phyloP scores from a whole-genome alignment of 2,329 filamentous ascomycete species.

The Aspergillus pseudonomiae region DNA sequence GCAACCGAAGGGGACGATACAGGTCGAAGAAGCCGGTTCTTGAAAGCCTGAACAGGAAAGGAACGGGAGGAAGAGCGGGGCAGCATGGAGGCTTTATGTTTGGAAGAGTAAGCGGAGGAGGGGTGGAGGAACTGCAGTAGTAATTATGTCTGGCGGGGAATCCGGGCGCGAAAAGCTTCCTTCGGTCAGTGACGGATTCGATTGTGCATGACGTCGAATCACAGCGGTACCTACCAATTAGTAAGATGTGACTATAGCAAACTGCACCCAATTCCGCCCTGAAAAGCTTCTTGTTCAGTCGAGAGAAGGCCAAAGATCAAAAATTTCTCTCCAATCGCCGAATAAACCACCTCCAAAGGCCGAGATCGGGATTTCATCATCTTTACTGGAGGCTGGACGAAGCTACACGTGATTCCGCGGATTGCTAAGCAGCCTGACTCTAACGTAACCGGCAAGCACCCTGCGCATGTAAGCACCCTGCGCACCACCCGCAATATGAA shows the following conservation, averaged over 20 bases:
- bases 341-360: neutral
- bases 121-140: neutral
- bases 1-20: conserved; percentile 6
- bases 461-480: no score
- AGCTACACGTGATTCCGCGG: neutral
- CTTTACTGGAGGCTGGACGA: neutral
- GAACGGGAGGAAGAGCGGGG: conserved; percentile 22
- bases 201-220: neutral
- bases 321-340: neutral
- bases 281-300: neutral
- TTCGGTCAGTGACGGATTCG: neutral
- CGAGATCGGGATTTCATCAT: neutral
- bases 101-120: neutral
- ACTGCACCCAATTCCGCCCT: neutral
- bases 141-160: neutral
- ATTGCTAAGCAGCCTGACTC: neutral
- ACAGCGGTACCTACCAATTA: neutral
- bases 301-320: neutral
- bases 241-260: neutral
- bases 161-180: neutral
- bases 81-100: conserved; percentile 22
- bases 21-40: conserved; percentile 16
- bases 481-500: no score
- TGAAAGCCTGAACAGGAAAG: conserved; percentile 22
- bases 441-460: no score